Evolutionary conservation across 176 grass and related monocot genomes (phyloP).

Genomic region (Metroxylon sagu): DNA sequence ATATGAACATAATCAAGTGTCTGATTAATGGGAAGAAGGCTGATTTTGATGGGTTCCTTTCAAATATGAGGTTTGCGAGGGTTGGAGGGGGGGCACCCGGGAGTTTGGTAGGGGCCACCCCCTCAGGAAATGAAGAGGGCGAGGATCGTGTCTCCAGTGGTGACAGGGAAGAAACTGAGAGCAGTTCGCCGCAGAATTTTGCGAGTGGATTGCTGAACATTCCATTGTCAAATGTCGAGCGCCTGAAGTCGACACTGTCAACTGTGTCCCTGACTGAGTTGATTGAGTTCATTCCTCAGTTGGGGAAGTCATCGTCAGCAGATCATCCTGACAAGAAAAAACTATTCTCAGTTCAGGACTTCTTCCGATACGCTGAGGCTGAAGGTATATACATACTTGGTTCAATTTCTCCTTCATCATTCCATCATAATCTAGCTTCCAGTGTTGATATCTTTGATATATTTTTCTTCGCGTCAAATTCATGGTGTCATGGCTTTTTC

Average conservation of each 20-base stretch:
- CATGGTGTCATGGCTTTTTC: no score
- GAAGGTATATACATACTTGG: constrained; percentile 42
- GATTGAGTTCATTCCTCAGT: constrained; percentile 62
- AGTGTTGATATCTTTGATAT: no score
- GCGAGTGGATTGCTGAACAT: constrained; percentile 54
- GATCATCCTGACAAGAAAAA: constrained; percentile 95
- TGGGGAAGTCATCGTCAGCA: constrained; percentile 41
- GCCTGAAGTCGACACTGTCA: constrained; percentile 66
- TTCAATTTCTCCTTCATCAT: neutral
- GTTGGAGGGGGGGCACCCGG: constrained; percentile 33
- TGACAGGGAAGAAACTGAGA: constrained; percentile 25
- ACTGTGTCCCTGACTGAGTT: constrained; percentile 60
- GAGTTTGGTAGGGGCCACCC: constrained; percentile 19
- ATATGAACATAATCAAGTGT: constrained; percentile 38
- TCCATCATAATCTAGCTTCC: no score
- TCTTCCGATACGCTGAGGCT: constrained; percentile 77
- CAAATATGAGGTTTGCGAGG: constrained; percentile 67
- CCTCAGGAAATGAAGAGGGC: constrained; percentile 29
- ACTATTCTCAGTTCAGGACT: constrained; percentile 90
- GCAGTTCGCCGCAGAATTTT: constrained; percentile 35
- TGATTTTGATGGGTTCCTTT: constrained; percentile 79
- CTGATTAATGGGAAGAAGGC: constrained; percentile 58
- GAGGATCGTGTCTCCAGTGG: neutral
- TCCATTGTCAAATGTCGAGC: constrained; percentile 81
- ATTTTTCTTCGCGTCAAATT: no score